Evolutionary conservation across 2,329 filamentous ascomycete genomes (phyloP), one percentile per base, ranked within the genome.

Genomic region (Rutstroemia sp.): DNA sequence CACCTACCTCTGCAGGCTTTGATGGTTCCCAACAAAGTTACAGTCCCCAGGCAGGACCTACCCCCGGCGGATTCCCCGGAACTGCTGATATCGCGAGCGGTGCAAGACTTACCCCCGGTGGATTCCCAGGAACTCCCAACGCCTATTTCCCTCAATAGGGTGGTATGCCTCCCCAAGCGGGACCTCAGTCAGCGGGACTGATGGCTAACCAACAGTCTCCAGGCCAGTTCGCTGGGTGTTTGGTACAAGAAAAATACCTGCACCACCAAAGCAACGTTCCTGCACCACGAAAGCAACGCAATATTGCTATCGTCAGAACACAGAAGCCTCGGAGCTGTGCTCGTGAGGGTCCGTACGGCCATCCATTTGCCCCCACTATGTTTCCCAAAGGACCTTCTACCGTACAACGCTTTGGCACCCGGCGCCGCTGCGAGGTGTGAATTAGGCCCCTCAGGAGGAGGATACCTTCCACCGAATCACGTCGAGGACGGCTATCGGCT

Each of bases 91-190:
- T 19, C 19, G 19, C 19, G 19, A 19, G 19, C 19, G 19, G 19
- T 19, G 19, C 19, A 19, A 19, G 19, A 19, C 19, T 19, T 19
- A 19, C 19, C 64, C 83, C 81, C 54, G 77, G 76, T 52, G 85
- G 79, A 56, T 96, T 87, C 69, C 86, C 88, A 61, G 88, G 86
- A 66, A 89, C 89, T 46, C 88, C 89, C 58, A 76, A 79, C 46
- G 86, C 84, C 57, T 96, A 90, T 77, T 97, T 96, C 73, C 91
- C 92, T 64, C 94, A 97, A 75, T 97, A 97, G 70, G 87, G 88
- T 70, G 89, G 89, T 81, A 82, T 70, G 67, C 68, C 68, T 65
- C 67, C 66, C 59, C 67, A 65, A 61, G 63, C 60, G 56, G 69
- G 67, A 58, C 68, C 67, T 58, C 69, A 69, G 60, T 70, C 69